These are phyloP conservation scores for Cladophialophora immunda DNA, from an alignment of 2,329 filamentous ascomycete species.

Conservation along the genomic window DNA sequence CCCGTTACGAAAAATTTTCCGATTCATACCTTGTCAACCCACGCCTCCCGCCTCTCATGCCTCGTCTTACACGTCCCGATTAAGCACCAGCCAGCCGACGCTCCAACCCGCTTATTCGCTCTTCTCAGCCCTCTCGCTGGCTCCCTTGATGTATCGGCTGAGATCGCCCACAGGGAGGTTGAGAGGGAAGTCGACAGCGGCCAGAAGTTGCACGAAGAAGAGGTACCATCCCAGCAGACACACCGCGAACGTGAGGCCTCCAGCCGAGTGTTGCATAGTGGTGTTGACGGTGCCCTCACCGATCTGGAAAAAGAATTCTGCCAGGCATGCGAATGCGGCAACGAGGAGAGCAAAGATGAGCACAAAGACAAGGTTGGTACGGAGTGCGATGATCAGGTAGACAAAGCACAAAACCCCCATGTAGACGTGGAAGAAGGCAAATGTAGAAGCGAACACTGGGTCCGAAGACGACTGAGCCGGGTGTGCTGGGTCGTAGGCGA, in stretches of 20 bases:
- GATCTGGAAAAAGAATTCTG: constrained; percentile 51
- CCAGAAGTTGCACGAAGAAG: constrained; percentile 64
- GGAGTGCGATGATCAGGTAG: constrained; percentile 73
- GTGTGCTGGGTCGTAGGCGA: constrained; percentile 43
- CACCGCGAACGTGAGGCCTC: constrained; percentile 61
- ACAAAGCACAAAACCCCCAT: constrained; percentile 74
- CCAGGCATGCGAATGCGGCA: constrained; percentile 66
- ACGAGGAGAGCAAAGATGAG: constrained; percentile 73
- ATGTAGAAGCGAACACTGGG: constrained; percentile 40
- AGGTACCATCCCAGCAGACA: constrained; percentile 65
- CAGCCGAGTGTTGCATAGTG: constrained; percentile 48
- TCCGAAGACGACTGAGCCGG: constrained; percentile 42
- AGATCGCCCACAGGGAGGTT: constrained; percentile 66
- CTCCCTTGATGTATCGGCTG: constrained; percentile 54
- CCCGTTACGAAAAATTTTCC: constrained; percentile 11
- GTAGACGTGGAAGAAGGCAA: constrained; percentile 69
- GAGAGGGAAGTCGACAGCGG: constrained; percentile 66
- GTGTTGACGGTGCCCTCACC: constrained; percentile 27
- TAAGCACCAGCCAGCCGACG: neutral
- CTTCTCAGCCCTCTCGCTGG: constrained; percentile 37
- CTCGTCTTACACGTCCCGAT: constrained; percentile 7
- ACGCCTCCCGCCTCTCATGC: constrained; percentile 1
- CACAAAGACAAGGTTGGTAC: constrained; percentile 76
- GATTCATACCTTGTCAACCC: constrained; percentile 4
- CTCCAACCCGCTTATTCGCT: constrained; percentile 21